A percentile compares a stretch with the other conserved stretches of the same genome.
Conservation (phyloP, 176 grass and related monocot species). For the Miscanthus lutarioriparius region DNA sequence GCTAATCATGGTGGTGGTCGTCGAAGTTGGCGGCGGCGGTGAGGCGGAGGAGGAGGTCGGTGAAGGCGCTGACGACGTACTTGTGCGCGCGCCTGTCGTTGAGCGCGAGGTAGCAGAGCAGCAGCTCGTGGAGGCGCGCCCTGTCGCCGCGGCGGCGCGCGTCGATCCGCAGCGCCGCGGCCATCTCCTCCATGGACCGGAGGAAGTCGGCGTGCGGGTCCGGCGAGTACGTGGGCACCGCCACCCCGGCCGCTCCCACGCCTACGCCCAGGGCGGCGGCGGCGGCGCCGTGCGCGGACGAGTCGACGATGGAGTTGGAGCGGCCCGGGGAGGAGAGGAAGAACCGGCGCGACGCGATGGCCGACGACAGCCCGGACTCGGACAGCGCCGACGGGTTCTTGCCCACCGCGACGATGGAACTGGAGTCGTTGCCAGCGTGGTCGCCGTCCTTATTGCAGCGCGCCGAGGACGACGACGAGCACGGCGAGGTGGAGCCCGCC, state of each 20-base stretch:
- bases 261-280: slow-evolving; percentile 10
- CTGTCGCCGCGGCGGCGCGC: slow-evolving; percentile 50
- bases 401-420: slow-evolving; percentile 1
- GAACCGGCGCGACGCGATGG: slow-evolving; percentile 94
- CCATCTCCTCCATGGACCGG: slow-evolving; percentile 96
- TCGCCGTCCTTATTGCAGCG: slow-evolving; percentile 41
- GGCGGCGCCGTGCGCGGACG: slow-evolving; percentile 34
- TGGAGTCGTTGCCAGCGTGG: slow-evolving; percentile 18
- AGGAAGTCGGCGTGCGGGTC: slow-evolving; percentile 92
- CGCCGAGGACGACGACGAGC: slow-evolving; percentile 51
- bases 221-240: slow-evolving; percentile 89
- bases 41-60: slow-evolving; percentile 85
- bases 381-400: slow-evolving; percentile 42
- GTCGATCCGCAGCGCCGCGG: slow-evolving; percentile 69
- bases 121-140: slow-evolving; percentile 81
- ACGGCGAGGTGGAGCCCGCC: slow-evolving; percentile 41
- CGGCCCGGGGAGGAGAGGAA: slow-evolving; percentile 71
- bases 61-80: slow-evolving; percentile 92
- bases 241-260: slow-evolving; percentile 59
- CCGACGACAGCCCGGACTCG: slow-evolving; percentile 58
- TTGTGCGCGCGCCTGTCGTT: slow-evolving; percentile 82
- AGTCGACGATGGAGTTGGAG: slow-evolving; percentile 91
- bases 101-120: slow-evolving; percentile 96
- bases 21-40: slow-evolving; percentile 24
- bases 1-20: slow-evolving; percentile 7